Percentiles rank a stretch among this genome's conserved stretches.
Conservation (phyloP, 371 early-diverging fungal genomes). For the Nematocida minor region DNA sequence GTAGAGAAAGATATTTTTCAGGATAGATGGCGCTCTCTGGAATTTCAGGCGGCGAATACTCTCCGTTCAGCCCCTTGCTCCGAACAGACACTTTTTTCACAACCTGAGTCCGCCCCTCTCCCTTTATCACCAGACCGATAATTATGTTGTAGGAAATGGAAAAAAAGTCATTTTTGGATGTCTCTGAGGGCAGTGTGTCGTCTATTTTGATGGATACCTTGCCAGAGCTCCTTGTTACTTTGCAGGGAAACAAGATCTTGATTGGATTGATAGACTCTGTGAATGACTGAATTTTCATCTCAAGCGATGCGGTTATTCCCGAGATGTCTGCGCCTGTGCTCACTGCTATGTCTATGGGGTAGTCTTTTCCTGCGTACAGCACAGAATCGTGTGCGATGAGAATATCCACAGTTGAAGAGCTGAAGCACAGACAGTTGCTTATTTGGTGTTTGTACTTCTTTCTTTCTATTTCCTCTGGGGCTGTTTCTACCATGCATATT, state of each 20-base stretch:
- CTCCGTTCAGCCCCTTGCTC: constrained; percentile 8
- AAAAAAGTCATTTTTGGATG: constrained; percentile 35
- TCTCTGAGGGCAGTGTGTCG: constrained; percentile 29
- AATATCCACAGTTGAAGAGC: background rate
- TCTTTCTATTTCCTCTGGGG: background rate
- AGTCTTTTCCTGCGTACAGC: constrained; percentile 28
- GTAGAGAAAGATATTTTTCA: constrained; percentile 35
- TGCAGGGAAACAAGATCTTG: constrained; percentile 13
- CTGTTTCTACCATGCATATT: constrained; percentile 2
- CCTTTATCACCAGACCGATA: background rate
- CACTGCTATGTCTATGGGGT: background rate
- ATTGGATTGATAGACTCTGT: background rate
- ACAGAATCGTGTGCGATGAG: constrained; percentile 27
- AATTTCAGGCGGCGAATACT: constrained; percentile 21
- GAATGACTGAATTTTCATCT: constrained; percentile 14
- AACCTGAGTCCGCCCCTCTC: background rate
- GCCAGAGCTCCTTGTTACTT: background rate
- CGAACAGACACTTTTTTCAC: background rate
- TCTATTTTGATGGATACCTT: background rate
- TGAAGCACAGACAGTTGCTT: constrained; percentile 26
- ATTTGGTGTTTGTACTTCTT: background rate
- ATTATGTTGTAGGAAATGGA: constrained; percentile 34
- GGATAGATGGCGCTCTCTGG: constrained; percentile 49
- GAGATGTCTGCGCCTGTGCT: background rate
- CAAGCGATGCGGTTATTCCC: background rate